Percentiles rank a stretch among this genome's conserved stretches.
phyloP scores from a whole-genome alignment of 2,329 filamentous ascomycete genomes.

The Aspergillus niger region DNA sequence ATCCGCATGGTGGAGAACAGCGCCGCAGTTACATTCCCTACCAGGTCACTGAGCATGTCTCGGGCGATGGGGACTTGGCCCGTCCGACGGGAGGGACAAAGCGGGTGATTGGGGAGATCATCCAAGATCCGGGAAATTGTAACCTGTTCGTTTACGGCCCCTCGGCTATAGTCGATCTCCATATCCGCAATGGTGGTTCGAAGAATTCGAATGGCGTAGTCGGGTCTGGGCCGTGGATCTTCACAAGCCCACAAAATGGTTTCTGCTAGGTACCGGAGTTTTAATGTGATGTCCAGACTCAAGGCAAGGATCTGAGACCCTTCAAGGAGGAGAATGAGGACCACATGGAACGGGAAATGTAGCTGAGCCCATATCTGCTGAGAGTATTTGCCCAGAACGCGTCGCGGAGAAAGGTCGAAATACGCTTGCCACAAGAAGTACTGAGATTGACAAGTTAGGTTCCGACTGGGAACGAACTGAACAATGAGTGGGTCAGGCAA shows the following conservation, averaged over 20 bases:
- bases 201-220: constrained; percentile 35
- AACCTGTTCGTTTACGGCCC: constrained; percentile 34
- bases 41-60: constrained; percentile 35
- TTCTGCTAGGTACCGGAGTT: constrained; percentile 42
- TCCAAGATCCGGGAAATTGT: constrained; percentile 37
- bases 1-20: constrained; percentile 46
- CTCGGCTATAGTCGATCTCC: constrained; percentile 42
- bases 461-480: neutral
- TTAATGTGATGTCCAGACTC: constrained; percentile 47
- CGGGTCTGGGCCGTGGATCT: constrained; percentile 32
- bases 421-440: constrained; percentile 66
- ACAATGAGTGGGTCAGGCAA: neutral
- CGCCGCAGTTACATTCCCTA: constrained; percentile 44
- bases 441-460: constrained; percentile 24
- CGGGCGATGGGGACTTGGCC: constrained; percentile 28
- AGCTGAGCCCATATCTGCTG: constrained; percentile 57
- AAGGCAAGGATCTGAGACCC: constrained; percentile 61
- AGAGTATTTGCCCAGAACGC: constrained; percentile 54
- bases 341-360: constrained; percentile 66
- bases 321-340: constrained; percentile 65
- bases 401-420: constrained; percentile 57
- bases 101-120: constrained; percentile 30
- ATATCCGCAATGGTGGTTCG: constrained; percentile 43
- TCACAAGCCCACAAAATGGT: constrained; percentile 45
- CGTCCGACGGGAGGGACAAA: constrained; percentile 30